Percentiles rank a stretch among this genome's conserved stretches.
Conservation (phyloP, 768 basidiomycete species). For the Kwoniella newhampshirensis region DNA sequence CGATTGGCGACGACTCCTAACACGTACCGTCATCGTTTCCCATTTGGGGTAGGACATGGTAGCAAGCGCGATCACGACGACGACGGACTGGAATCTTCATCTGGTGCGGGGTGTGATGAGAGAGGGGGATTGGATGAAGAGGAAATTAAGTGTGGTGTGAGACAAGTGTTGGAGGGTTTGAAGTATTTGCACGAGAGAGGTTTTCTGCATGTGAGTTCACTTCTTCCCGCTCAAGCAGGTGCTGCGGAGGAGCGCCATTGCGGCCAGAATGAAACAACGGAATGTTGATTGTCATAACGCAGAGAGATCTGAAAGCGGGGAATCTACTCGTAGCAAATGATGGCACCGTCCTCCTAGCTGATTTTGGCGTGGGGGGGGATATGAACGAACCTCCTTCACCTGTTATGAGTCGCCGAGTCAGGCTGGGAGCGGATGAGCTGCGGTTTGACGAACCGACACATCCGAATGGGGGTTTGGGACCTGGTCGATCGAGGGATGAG, state of each 20-base stretch:
- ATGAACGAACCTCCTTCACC: conserved; percentile 59
- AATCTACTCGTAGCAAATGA: conserved; percentile 80
- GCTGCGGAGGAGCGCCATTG: no score
- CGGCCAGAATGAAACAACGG: conserved; percentile 52
- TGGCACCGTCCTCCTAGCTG: conserved; percentile 72
- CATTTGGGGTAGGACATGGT: conserved; percentile 5
- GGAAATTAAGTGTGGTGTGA: conserved; percentile 77
- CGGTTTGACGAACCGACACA: conserved; percentile 1
- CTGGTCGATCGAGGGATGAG: conserved; percentile 1
- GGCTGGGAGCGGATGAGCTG: conserved; percentile 15
- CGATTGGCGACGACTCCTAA: conserved; percentile 23
- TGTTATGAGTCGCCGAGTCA: not conserved
- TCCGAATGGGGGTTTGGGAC: conserved; percentile 5
- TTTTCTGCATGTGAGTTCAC: conserved; percentile 34
- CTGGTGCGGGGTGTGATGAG: not conserved
- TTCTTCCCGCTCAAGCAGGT: not conserved
- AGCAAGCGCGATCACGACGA: conserved; percentile 60
- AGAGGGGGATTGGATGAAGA: conserved; percentile 71
- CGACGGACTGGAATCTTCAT: conserved; percentile 50
- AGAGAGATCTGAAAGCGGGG: conserved; percentile 90
- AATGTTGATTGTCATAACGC: conserved; percentile 78
- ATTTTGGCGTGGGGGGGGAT: conserved; percentile 87
- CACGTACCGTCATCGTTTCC: not conserved
- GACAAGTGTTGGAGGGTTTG: conserved; percentile 76
- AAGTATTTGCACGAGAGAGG: conserved; percentile 29